Conservation (phyloP, 1,284 basidiomycete species). For the Marasmius sp. region DNA sequence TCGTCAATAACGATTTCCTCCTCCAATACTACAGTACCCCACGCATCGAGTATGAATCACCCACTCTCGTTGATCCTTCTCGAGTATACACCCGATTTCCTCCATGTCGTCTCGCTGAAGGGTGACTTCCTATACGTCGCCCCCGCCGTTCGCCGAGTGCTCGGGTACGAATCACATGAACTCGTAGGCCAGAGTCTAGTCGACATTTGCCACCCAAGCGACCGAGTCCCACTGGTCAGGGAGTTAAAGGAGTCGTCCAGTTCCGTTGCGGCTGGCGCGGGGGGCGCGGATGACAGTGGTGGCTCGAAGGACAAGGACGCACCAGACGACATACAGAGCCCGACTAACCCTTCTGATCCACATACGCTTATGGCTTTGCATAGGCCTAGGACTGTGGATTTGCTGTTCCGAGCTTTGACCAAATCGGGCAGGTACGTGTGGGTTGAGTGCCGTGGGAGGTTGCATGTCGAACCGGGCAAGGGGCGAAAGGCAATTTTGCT, state of each 20-base stretch:
- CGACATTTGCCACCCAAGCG: constrained; percentile 85
- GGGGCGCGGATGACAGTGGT: background rate
- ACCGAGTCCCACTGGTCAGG: constrained; percentile 88
- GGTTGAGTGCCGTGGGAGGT: constrained; percentile 83
- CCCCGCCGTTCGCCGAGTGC: constrained; percentile 70
- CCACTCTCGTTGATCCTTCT: constrained; percentile 68
- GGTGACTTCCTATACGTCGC: constrained; percentile 93
- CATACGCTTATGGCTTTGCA: background rate
- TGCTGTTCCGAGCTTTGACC: constrained; percentile 75
- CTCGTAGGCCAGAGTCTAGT: constrained; percentile 77
- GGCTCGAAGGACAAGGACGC: background rate
- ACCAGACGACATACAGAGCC: background rate
- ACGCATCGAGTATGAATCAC: constrained; percentile 31
- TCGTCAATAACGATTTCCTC: constrained; percentile 1
- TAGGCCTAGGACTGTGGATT: constrained; percentile 22
- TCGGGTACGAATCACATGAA: constrained; percentile 83
- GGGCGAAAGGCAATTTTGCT: constrained; percentile 88
- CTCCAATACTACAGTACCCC: constrained; percentile 13
- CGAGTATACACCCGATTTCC: constrained; percentile 73
- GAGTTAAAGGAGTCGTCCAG: constrained; percentile 83
- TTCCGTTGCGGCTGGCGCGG: constrained; percentile 15
- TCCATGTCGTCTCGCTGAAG: constrained; percentile 90
- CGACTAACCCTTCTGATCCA: background rate
- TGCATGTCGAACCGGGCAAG: constrained; percentile 88
- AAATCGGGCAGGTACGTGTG: constrained; percentile 75